Conservation (phyloP, 352 stramenopile genomes). For the Lagenidium sp. region DNA sequence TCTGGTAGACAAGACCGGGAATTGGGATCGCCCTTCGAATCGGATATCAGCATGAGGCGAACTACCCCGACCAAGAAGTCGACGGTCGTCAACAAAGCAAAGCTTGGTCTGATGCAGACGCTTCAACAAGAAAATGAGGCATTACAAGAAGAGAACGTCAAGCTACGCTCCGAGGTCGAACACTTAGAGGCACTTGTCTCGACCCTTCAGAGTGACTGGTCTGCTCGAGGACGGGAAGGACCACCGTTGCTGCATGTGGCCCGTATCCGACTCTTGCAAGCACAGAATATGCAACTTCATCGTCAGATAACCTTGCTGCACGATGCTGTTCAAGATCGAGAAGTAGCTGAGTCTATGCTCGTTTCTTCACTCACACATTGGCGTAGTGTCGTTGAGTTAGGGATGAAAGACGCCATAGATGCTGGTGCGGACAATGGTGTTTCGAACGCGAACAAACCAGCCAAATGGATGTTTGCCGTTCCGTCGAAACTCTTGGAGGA, state of each 20-base stretch:
- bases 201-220: slow-evolving; percentile 22
- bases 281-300: slow-evolving; percentile 57
- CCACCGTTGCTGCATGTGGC: not conserved
- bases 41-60: slow-evolving; percentile 24
- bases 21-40: slow-evolving; percentile 9
- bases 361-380: slow-evolving; percentile 25
- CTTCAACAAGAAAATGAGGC: slow-evolving; percentile 31
- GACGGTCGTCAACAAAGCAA: slow-evolving; percentile 25
- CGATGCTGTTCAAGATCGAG: slow-evolving; percentile 18
- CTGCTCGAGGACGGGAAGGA: not conserved
- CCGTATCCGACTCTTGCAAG: slow-evolving; percentile 30
- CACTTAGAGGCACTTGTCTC: slow-evolving; percentile 32
- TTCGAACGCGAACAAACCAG: slow-evolving; percentile 9
- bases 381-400: slow-evolving; percentile 29
- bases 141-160: slow-evolving; percentile 28
- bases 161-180: slow-evolving; percentile 31
- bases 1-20: not conserved
- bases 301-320: slow-evolving; percentile 37
- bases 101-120: slow-evolving; percentile 26
- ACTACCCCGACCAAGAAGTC: slow-evolving; percentile 10
- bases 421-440: slow-evolving; percentile 21
- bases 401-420: slow-evolving; percentile 27
- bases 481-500: slow-evolving; percentile 10
- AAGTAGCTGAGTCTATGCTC: slow-evolving; percentile 28
- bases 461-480: slow-evolving; percentile 15